A percentile compares a stretch with the other conserved stretches of the same genome.
Evolutionary conservation across 345 rosid species (phyloP).

Genomic region (Sonneratia alba): DNA sequence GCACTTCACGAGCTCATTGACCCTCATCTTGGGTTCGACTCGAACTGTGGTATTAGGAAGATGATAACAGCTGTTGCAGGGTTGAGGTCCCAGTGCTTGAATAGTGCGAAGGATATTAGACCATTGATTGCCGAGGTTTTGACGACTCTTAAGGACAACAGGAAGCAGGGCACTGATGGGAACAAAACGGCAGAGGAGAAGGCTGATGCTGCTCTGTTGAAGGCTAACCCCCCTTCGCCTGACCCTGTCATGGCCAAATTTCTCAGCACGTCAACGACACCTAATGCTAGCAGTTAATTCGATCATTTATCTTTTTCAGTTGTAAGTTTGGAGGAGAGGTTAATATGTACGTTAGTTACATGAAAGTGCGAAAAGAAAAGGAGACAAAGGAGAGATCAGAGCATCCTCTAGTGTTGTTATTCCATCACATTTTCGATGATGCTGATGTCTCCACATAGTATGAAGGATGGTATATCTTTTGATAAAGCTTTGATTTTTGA

Average conservation of each 20-base stretch:
- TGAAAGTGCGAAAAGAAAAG: not conserved
- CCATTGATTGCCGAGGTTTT: constrained; percentile 55
- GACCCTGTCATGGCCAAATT: constrained; percentile 42
- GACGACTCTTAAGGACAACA: constrained; percentile 34
- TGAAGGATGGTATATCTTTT: not conserved
- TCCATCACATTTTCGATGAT: not conserved
- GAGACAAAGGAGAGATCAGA: not conserved
- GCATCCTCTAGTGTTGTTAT: not conserved
- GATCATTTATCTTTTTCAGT: not conserved
- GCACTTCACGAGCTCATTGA: constrained; percentile 67
- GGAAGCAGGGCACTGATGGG: constrained; percentile 16
- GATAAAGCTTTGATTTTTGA: not conserved
- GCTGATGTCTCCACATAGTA: not conserved
- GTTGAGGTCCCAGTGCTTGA: constrained; percentile 77
- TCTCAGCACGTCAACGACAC: constrained; percentile 33
- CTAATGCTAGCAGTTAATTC: constrained; percentile 16
- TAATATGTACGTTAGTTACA: not conserved
- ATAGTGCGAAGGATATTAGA: constrained; percentile 52
- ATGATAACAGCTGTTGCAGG: constrained; percentile 64
- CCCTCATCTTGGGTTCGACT: constrained; percentile 52
- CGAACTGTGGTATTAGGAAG: constrained; percentile 33
- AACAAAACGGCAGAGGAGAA: constrained; percentile 13
- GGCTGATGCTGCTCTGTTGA: constrained; percentile 33
- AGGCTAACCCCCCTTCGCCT: constrained; percentile 35
- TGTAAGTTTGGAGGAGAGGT: constrained; percentile 1